Base-by-base conservation (phyloP, 257 asterid genomes). In the Plantago ovata region DNA sequence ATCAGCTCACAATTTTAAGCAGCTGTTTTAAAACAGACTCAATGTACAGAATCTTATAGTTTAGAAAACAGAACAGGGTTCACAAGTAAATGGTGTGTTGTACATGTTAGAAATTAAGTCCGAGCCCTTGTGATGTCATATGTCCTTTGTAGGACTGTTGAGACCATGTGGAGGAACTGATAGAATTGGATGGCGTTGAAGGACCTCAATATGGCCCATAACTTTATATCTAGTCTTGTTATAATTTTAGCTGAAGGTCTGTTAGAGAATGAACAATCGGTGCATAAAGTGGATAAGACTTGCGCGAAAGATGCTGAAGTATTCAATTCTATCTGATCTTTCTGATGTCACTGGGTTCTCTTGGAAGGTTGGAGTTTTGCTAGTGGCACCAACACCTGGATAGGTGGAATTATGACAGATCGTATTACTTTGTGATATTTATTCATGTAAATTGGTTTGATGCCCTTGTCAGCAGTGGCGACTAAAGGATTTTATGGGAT, bases 391-490 rank as follows among this genome's bases (percentile, higher is more conserved):
- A 28, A 28, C 7, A 28, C 36, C 36, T 28, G 36, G 6, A 3
- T 28, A 8, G 36, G 36, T 28, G 36, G 36, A 28, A 28, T 3
- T 28, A 28, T 28, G 36, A 28, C 36, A 28, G 36, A 28, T 28
- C 36, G 7, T 28, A 24, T 38, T 56, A 56, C 45, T 32, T 21
- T 53, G 53, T 50, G 49, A 60, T 53, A 40, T 58, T 41, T 28
- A 22, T 41, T 23, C 36, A 15, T 53, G 38, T 39, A 53, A 63
- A 46, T 68, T 46, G 63, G 68, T 40, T 53, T 44, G 22, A 46
- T 39, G 38, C 66, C 53, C 61, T 69, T 38, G 61, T 61, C 43
- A 50, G 50, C 64, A 11, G 28, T 32, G n/a, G 58, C 28, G 48
- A 15, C 13, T 24, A 3, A 3, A 20, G 65, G 65, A 7, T 10